Base-by-base conservation (phyloP, 2,329 filamentous ascomycete species). In the Colletotrichum sp. region DNA sequence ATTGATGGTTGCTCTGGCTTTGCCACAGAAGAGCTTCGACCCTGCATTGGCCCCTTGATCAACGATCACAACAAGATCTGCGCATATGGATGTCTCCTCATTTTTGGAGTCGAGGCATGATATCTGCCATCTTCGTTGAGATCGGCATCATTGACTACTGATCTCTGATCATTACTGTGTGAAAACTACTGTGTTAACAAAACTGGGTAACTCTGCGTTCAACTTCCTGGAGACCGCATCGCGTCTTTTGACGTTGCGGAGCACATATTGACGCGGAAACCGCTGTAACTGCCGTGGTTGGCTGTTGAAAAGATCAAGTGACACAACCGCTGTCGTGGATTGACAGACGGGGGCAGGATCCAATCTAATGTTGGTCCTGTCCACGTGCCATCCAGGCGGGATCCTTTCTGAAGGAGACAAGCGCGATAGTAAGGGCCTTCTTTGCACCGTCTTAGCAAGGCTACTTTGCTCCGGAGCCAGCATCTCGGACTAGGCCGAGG, bases 391-490 rank as follows among this genome's bases (percentile, higher is more conserved):
- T 63, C 80, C 80, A 81, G 79, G 82, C 83, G 84, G 85, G 85
- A 81, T 85, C 84, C 85, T 88, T 88, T 89, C 88, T 89, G 88
- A 89, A 89, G 87, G 88, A 87, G 88, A 89, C 81, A 90, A 89
- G 87, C 88, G 88, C 86, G 88, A 89, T 90, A 90, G 87, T 89
- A 89, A 89, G 87, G 78, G 85, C 85, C 80, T 80, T 75, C 83
- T 85, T 83, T 52, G 44, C 44, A 52, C 44, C 10, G 10, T 21
- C 44, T 21, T 13, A 21, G 44, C 44, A 52, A 85, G 81, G 85
- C 83, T 81, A 88, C 87, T 89, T 89, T 89, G 88, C 89, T 88
- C 88, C 87, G 88, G 86, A 89, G 88, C 88, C 88, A 90, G 88
- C 88, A 81, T 88, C 87, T 88, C 85, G 88, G 88, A 89, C 88